Conservation (phyloP, 2,329 filamentous ascomycete genomes). For the Monilinia fructigena region DNA sequence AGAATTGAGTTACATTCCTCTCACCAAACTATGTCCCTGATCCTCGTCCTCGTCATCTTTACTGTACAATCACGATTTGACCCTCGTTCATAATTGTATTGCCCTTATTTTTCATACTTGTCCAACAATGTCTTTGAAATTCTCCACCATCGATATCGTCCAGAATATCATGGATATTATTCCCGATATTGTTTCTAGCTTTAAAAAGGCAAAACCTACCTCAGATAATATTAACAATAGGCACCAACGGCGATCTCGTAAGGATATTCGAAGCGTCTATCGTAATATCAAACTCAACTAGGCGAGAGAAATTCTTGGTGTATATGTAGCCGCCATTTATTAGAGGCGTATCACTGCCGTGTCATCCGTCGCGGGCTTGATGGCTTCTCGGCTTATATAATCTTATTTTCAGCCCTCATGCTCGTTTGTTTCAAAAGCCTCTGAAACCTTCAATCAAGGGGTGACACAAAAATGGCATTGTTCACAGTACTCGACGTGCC, state of each 20-base stretch:
- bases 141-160: slow-evolving; percentile 7
- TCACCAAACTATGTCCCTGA: too few relatives aligned
- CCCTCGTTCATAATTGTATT: background rate
- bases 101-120: background rate
- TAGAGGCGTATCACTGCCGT: slow-evolving; percentile 8
- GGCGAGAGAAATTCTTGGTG: background rate
- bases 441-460: slow-evolving; percentile 20
- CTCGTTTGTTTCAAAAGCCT: slow-evolving; percentile 23
- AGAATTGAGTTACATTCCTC: background rate
- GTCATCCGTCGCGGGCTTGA: background rate
- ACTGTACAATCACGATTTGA: background rate
- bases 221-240: background rate
- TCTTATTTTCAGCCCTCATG: slow-evolving; percentile 7
- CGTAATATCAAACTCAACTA: background rate
- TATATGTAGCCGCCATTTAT: background rate
- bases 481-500: slow-evolving; percentile 9
- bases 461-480: background rate
- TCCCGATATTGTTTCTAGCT: background rate
- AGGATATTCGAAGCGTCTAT: slow-evolving; percentile 10
- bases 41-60: background rate
- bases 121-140: background rate
- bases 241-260: background rate
- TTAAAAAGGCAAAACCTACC: slow-evolving; percentile 1
- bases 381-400: slow-evolving; percentile 8
- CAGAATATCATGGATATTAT: background rate